Evolutionary conservation across 305 asterid species (phyloP), one percentile per base, ranked within the genome.

Genomic region (Euphrasia arctica): DNA sequence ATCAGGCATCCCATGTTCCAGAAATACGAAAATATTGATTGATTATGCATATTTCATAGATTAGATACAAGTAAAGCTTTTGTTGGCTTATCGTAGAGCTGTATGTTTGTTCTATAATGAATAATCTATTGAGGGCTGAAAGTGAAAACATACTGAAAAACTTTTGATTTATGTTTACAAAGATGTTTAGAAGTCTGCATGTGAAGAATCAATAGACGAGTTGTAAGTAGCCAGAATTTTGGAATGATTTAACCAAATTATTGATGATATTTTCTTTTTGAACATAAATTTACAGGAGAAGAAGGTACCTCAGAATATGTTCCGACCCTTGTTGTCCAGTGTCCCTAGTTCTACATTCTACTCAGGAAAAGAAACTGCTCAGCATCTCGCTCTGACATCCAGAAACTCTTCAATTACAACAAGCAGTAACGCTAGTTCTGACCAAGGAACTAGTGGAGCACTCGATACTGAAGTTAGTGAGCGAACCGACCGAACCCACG

Each of bases 251-350:
- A 22, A 27, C 54, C 74, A 70, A 18, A 18, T 18, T 18, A 18
- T 18, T 18, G 22, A 18, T 18, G 22, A 18, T 56, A 43, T 22
- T 43, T 54, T 54, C 34, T 55, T 48, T 52, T 41, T 62, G 13
- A 54, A 54, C 28, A 54, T 54, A 11, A 57, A 50, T 74, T 54
- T 76, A 74, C 83, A 90, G 99, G 97, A 94, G 70, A 83, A 77
- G 58, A 93, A 86, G 80, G 77, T 75, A 60, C 95, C 97, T 34
- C 95, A 88, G 75, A 83, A 90, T 75, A 94, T 88, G 99, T 94
- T 94, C 71, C 83, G 99, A 77, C 97, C 99, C 48, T 81, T 94
- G 68, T 74, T 94, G 75, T 90, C 97, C 66, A 88, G 96, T 79
- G 97, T 85, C 69, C 97, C 99, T 72, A 90, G 90, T 77, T 82